Evolutionary conservation across 1,284 basidiomycete genomes (phyloP), one percentile per base, ranked within the genome.

Genomic region (Pulchroboletus neoregius): DNA sequence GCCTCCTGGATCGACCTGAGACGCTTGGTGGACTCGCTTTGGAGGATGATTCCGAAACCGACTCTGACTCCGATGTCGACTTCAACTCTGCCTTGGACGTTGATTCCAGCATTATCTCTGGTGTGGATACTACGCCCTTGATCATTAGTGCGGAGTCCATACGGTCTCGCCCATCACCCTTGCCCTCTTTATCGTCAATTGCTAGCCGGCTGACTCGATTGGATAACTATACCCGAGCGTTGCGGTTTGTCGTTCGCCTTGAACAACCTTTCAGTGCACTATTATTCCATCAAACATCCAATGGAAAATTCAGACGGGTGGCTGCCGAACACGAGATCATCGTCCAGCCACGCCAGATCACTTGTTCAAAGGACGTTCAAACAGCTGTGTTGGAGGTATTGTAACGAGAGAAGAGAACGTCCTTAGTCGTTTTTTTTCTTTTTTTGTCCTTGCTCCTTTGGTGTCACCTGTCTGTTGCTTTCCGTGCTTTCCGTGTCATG

Each of bases 41-140:
- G 45, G 51, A 52, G 8, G 50, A 52, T 16, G 51, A 49, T 42
- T 49, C 51, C 13, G 51, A 49, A 24, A 41, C 39, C 2, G 45
- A 35, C 27, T 30, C 39, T 8, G 45, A 43, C 16, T 43, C 40
- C 15, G 45, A 46, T 34, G 22, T 31, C 2, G 39, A 46, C 33
- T 46, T 43, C n/a, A n/a, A 33, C n/a, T 32, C 32, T 34, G 26
- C 33, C n/a, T 24, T 26, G 39, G 39, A 46, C 26, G 13, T 46
- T 4, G 37, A 39, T 4, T 31, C 31, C 10, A 32, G 37, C 9
- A 13, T 22, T 34, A 8, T 26, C 18, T 34, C 31, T 9, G 22
- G 34, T 13, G 23, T 18, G 5, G 22, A 36, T 15, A 34, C 43
- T 13, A 35, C 33, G 4, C 33, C 45, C 6, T 24, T 44, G 33